Base-by-base conservation (phyloP, 768 basidiomycete genomes). In the Panaeolus papilionaceus region DNA sequence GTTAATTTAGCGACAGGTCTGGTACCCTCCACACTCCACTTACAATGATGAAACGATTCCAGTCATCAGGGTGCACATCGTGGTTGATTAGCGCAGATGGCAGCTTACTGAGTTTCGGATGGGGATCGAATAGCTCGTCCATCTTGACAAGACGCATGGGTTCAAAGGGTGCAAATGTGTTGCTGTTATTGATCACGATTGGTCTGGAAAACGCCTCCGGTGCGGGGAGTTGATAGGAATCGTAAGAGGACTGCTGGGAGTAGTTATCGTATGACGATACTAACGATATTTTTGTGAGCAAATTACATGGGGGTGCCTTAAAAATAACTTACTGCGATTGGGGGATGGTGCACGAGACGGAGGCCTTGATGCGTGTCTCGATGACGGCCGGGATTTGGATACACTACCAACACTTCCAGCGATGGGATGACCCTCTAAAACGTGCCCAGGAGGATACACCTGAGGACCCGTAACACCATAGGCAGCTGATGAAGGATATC, bases 21-120 rank as follows among this genome's bases (percentile, higher is more conserved):
- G 12, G 47, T 66, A 62, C 49, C 64, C 33, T 44, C 14, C 4
- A 12, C 62, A 51, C 38, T 38, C 44, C 20, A 82, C 85, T 12
- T 73, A 92, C 93, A 80, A 88, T 87, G 83, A 92, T 91, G 72
- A 92, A 86, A 63, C 93, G 83, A 69, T 84, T 87, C 93, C 93
- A 95, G 72, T 95, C 93, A 65, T 90, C 88, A 68, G 86, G 84
- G 68, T 88, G 88, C 10, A 94, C 88, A 72, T 95, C 93, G 73
- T 94, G 93, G 20, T 91, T 84, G 40, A 86, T 82, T 26, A 95
- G 85, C 11, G 91, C 87, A 6, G 83, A 69, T 7, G 93, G 93
- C 88, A 95, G 90, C 71, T 88, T 85, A 12, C 92, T 91, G 45
- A 89, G 81, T 16, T 82, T 82, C 47, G 68, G 64, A 37, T 38